A percentile compares a stretch with the other conserved stretches of the same genome.
Evolutionary conservation across 495 filamentous ascomycete genomes (phyloP).

Genomic region (Hapsidospora chrysogenum): DNA sequence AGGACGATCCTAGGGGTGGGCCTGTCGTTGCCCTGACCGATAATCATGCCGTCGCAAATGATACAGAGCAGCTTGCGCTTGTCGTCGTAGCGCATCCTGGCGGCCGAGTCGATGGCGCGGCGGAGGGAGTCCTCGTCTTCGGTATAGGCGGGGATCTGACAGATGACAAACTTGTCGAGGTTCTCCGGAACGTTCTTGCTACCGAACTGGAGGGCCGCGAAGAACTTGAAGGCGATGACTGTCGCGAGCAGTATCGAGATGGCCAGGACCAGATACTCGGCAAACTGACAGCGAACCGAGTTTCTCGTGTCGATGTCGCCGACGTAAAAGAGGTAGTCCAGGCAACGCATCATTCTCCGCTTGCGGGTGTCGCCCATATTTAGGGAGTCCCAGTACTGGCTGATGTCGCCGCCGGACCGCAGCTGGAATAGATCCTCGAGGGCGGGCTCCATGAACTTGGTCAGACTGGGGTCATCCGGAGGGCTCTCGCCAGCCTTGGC

Average conservation of each 20-base stretch:
- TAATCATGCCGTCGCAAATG: slow-evolving; percentile 98
- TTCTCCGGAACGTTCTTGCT: slow-evolving; percentile 85
- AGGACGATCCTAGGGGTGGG: slow-evolving; percentile 93
- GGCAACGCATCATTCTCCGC: slow-evolving; percentile 59
- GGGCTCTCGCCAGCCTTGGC: slow-evolving; percentile 30
- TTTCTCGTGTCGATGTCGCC: slow-evolving; percentile 86
- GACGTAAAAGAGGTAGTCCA: slow-evolving; percentile 92
- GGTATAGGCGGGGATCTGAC: slow-evolving; percentile 93
- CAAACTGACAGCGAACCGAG: slow-evolving; percentile 70
- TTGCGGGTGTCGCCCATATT: slow-evolving; percentile 35
- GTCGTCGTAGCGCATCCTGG: slow-evolving; percentile 93
- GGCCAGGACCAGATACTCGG: slow-evolving; percentile 82
- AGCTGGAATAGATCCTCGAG: slow-evolving; percentile 66
- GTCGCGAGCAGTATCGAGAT: slow-evolving; percentile 65
- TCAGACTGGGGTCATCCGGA: slow-evolving; percentile 33
- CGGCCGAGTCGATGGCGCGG: slow-evolving; percentile 90
- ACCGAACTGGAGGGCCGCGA: slow-evolving; percentile 87
- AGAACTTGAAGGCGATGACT: slow-evolving; percentile 90
- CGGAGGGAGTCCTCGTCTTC: slow-evolving; percentile 96
- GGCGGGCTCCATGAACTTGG: slow-evolving; percentile 66
- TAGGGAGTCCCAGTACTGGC: slow-evolving; percentile 63
- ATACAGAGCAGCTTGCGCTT: slow-evolving; percentile 92
- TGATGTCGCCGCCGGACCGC: slow-evolving; percentile 63
- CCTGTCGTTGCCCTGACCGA: slow-evolving; percentile 92
- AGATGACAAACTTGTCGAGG: slow-evolving; percentile 96